phyloP scores from a whole-genome alignment of 2,329 filamentous ascomycete genomes.

The Plenodomus biglobosus region DNA sequence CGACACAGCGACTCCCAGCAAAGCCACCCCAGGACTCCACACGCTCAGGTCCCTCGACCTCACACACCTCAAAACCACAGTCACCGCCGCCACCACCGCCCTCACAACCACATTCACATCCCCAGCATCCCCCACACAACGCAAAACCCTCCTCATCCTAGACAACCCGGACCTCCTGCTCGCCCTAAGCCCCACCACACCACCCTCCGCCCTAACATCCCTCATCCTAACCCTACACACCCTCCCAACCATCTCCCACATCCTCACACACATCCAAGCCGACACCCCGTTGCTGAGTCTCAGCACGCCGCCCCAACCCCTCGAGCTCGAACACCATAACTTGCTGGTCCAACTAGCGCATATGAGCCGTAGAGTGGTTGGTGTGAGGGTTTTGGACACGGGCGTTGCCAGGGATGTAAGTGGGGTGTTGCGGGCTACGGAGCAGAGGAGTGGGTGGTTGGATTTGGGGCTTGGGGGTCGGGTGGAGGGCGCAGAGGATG shows the following conservation, averaged over 20 bases:
- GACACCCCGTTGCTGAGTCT: constrained; percentile 68
- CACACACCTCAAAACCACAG: constrained; percentile 23
- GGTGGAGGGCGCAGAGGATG: constrained; percentile 21
- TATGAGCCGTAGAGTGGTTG: constrained; percentile 69
- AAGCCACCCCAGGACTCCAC: constrained; percentile 13
- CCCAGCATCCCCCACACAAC: constrained; percentile 5
- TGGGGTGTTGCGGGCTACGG: constrained; percentile 77
- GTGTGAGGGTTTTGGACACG: constrained; percentile 76
- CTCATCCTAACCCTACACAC: constrained; percentile 32
- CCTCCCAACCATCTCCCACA: constrained; percentile 62
- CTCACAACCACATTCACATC: constrained; percentile 4
- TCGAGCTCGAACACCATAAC: constrained; percentile 40
- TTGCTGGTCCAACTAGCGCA: constrained; percentile 74
- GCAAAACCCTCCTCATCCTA: constrained; percentile 48
- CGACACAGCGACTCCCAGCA: constrained; percentile 3
- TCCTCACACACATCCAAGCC: constrained; percentile 67
- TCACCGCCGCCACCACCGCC: constrained; percentile 31
- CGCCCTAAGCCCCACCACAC: constrained; percentile 33
- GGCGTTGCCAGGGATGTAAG: constrained; percentile 89
- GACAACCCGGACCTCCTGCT: constrained; percentile 50
- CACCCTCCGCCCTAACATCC: constrained; percentile 23
- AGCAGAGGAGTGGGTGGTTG: constrained; percentile 37
- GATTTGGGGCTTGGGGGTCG: constrained; percentile 21
- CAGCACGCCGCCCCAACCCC: constrained; percentile 52
- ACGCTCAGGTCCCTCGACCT: constrained; percentile 33